These are phyloP conservation scores for Suhomyces kunorum DNA, from an alignment of 1,139 yeast species.

Conservation along the genomic window DNA sequence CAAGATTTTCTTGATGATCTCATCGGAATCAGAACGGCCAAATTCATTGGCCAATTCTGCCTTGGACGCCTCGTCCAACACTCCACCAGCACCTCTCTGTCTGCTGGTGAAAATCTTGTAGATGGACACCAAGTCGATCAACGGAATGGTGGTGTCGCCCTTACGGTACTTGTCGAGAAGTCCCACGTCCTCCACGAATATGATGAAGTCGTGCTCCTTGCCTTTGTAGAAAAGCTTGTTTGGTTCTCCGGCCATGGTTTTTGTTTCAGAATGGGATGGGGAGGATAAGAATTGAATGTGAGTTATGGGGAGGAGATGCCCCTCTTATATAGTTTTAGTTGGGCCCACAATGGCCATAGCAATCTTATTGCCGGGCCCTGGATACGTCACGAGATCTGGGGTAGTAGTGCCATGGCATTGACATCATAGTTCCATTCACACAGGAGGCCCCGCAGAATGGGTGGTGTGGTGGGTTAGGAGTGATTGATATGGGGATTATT, in stretches of 20 bases:
- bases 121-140: constrained; percentile 63
- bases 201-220: constrained; percentile 57
- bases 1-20: constrained; percentile 55
- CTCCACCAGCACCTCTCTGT: constrained; percentile 72
- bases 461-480: too few species aligned
- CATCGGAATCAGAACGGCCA: constrained; percentile 52
- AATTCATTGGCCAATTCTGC: constrained; percentile 65
- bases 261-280: too few species aligned
- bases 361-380: background rate
- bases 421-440: background rate
- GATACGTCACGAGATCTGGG: background rate
- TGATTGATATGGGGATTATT: too few species aligned
- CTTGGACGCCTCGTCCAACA: constrained; percentile 71
- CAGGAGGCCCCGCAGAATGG: too few species aligned
- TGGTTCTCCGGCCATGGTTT: constrained; percentile 17
- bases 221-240: constrained; percentile 68
- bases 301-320: background rate
- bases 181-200: constrained; percentile 60
- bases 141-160: constrained; percentile 56
- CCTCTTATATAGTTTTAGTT: background rate
- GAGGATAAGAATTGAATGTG: too few species aligned
- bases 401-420: background rate
- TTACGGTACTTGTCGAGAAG: constrained; percentile 50
- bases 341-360: background rate
- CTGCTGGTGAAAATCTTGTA: constrained; percentile 64